Evolutionary conservation across 768 basidiomycete genomes (phyloP).

Genomic region (Pulveroboletus frians): DNA sequence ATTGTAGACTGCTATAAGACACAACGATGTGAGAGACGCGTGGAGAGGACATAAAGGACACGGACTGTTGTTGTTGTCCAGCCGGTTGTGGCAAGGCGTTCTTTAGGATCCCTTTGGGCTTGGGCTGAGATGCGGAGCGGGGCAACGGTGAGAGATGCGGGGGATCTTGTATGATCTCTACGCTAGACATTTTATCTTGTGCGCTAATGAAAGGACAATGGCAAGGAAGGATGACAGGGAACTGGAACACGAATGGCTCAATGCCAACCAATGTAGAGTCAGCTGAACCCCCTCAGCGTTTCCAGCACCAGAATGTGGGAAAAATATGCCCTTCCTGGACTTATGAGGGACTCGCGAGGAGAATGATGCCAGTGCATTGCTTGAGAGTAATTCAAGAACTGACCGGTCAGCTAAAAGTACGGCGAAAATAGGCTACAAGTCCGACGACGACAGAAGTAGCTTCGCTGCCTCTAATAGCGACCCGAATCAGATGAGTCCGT

Average conservation of each 20-base stretch:
- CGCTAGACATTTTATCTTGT: conserved; percentile 19
- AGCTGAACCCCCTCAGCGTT: conserved; percentile 11
- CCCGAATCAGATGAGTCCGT: conserved; percentile 45
- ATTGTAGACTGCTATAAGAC: conserved; percentile 61
- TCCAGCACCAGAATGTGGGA: conserved; percentile 16
- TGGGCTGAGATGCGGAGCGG: conserved; percentile 61
- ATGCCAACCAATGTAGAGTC: conserved; percentile 3
- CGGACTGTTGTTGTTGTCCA: conserved; percentile 50
- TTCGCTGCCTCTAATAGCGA: background rate
- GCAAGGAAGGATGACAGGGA: background rate
- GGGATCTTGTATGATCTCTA: conserved; percentile 37
- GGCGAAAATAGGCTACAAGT: conserved; percentile 3
- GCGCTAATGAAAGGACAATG: background rate
- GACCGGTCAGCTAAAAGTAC: background rate
- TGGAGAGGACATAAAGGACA: background rate
- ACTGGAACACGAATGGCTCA: background rate
- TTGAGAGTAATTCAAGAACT: background rate
- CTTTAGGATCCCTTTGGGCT: conserved; percentile 88
- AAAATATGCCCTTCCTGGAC: conserved; percentile 20
- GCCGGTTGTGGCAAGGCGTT: conserved; percentile 50
- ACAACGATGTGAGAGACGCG: background rate
- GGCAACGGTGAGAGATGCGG: conserved; percentile 45
- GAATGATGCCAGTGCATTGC: too few species aligned
- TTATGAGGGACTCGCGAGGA: background rate
- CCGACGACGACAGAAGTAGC: conserved; percentile 7